phyloP scores from a whole-genome alignment of 208 protist species.

The Entamoeba histolytica region DNA sequence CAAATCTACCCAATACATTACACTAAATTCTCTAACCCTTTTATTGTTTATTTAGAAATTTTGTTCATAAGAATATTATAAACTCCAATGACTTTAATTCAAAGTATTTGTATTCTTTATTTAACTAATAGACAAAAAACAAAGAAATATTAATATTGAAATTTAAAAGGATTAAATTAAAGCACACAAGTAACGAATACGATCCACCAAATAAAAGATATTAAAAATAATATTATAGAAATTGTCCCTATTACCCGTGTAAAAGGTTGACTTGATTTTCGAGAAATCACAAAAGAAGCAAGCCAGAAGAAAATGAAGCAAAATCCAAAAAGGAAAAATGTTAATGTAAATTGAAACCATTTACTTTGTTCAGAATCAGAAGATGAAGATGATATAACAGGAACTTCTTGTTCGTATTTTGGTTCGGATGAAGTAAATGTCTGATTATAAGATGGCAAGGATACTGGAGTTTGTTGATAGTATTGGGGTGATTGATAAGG shows the following conservation, averaged over 20 bases:
- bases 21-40: no score
- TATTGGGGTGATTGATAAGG: background rate
- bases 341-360: background rate
- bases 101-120: no score
- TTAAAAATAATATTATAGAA: no score
- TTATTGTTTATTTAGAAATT: no score
- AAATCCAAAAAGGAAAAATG: background rate
- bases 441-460: background rate
- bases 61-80: no score
- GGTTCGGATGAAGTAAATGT: background rate
- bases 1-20: no score
- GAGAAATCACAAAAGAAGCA: background rate
- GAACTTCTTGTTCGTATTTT: background rate
- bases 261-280: background rate
- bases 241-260: background rate
- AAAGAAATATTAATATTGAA: no score
- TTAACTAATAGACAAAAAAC: no score
- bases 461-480: background rate
- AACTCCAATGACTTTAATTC: no score
- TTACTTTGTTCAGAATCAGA: background rate
- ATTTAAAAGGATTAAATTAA: no score
- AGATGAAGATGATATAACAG: background rate
- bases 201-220: no score
- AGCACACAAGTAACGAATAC: no score
- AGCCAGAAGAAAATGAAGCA: background rate